Percentiles rank a stretch among this genome's conserved stretches.
Conservation (phyloP, 352 stramenopile species). For the Globisporangium takayamanum region DNA sequence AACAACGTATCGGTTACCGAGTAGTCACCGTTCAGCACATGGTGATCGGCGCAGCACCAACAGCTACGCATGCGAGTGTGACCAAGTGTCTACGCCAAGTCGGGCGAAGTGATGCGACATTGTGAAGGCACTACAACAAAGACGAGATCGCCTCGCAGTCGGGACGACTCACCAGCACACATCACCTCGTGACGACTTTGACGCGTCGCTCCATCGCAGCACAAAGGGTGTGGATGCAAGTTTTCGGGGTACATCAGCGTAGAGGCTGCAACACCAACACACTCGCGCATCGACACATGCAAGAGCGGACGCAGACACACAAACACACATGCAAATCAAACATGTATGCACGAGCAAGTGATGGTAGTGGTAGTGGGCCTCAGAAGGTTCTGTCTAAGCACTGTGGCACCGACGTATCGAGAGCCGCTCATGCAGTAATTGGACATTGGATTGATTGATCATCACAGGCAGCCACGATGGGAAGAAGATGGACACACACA, state of each 20-base stretch:
- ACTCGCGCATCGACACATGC: not conserved
- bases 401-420: conserved; percentile 16
- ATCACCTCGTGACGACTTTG: no score
- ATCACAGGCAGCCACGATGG: conserved; percentile 5
- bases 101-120: no score
- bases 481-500: not conserved
- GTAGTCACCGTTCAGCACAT: no score
- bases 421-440: conserved; percentile 52
- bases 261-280: not conserved
- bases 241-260: not conserved
- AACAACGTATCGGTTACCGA: no score
- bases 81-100: no score
- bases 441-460: conserved; percentile 26
- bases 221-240: not conserved
- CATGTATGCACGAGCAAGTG: not conserved
- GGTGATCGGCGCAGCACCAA: no score
- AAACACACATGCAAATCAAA: not conserved
- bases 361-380: conserved; percentile 17
- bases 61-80: no score
- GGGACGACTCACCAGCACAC: no score
- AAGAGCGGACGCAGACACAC: not conserved
- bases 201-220: no score
- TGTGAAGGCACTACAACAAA: no score
- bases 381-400: conserved; percentile 46
- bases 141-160: no score